Base-by-base conservation (phyloP, 2,329 filamentous ascomycete species). In the Stemphylium beticola region DNA sequence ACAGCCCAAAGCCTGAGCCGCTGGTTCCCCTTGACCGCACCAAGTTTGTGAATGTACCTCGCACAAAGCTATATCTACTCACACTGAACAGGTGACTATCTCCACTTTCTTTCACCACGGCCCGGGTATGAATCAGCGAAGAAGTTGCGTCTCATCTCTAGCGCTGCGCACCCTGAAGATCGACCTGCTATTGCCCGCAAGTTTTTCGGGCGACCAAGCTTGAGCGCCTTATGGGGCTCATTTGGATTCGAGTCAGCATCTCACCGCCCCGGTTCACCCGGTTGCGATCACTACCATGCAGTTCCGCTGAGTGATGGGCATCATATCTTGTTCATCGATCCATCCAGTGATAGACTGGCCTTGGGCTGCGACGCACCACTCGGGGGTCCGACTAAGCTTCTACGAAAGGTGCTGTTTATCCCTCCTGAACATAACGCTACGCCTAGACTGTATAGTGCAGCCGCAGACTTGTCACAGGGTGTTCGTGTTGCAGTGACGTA, bases 271-370 rank as follows among this genome's bases (percentile, higher is more conserved):
- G 52, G 33, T 2, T 45, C 49, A 15, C 53, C 52, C 0, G 55
- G 29, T 22, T 80, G 80, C 31, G 85, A 88, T 64, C 85, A 89
- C 62, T 88, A 86, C 63, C 82, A 81, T 40, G 86, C 86, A 2
- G 74, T 88, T 11, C 87, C 87, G 3, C 69, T 90, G 34, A 87
- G 84, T 57, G 87, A 90, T 67, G 86, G 87, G 1, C 76, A 83
- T 51, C 85, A 89, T 61, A 78, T 90, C 32, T 72, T 89, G 4
- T 89, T 88, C 67, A 85, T 84, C 6, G 86, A 89, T 65, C 85
- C 86, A 4, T 71, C 72, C 10, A 83, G 79, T 1, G 81, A 80
- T 9, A 71, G 79, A 8, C 78, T 90, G 6, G 87, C 82, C 56
- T 74, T 90, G 14, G 87, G 87, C 3, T 84, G 79, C 40, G 85